Base-by-base conservation (phyloP, 192 early-diverging fungal genomes). In the Spizellomyces sp. region DNA sequence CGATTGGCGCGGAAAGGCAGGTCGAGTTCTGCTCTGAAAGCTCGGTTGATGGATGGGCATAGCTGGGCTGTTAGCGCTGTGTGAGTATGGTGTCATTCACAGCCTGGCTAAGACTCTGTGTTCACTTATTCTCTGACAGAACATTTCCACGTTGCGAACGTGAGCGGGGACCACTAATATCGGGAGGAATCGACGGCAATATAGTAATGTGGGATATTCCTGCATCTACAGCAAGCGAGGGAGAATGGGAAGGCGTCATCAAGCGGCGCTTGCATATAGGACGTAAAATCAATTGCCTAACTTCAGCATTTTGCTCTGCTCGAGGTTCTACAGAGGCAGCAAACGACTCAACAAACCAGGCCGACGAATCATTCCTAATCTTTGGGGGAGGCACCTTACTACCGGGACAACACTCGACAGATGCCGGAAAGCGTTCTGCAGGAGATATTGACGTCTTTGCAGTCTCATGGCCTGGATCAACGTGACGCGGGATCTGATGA, bases 41-140 rank as follows among this genome's bases (percentile, higher is more conserved):
- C 27, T 36, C 27, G 27, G 27, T 36, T 36, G 3, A 36, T 36
- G 27, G 27, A 36, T 36, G 27, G 27, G 59, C 70, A 72, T 54
- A 64, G 43, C 45, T 72, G 70, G 70, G 48, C 61, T 9, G 70
- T 72, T 5, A 64, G 62, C 22, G 60, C 61, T 15, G 10, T 72
- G 68, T 69, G 47, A 62, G 68, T 69, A 17, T 6, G 45, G 17
- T 6, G 27, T 36, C 36, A 9, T 15, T 15, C 60, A 41, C 5
- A 62, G 19, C 41, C 36, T 62, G 15, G 60, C 60, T 5, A 14
- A 14, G 60, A 15, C 36, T 41, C 14, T 62, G 60, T 12, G 6
- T 36, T 56, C n/a, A 56, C 4, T 56, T n/a, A 56, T n/a, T 19
- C n/a, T 56, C n/a, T n/a, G n/a, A 19, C 54, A 56, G 54, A 7